Base-by-base conservation (phyloP, 2,329 filamentous ascomycete species). In the Penicillium paneum region DNA sequence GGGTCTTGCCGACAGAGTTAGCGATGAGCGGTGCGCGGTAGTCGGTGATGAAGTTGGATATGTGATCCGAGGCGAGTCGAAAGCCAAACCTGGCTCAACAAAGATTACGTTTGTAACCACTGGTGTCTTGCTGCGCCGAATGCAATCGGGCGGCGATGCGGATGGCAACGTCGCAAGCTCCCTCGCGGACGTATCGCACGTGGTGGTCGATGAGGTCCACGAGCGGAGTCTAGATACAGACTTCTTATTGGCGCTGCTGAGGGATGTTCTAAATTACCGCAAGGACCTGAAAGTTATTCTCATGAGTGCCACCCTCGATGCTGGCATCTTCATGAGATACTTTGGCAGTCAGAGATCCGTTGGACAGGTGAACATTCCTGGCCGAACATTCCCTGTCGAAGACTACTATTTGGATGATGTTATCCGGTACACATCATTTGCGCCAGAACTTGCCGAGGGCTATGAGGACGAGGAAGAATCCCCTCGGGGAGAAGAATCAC, bases 21-120 rank as follows among this genome's bases (percentile, higher is more conserved):
- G 91, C 42, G 92, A 96, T 62, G 94, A 99, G 73, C 84, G 94
- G 57, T 96, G 91, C 71, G 84, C 83, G 8, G 78, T 76, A 32
- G 87, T 97, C 11, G 93, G 94, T 5, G 86, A 90, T 45, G 93
- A 97, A 71, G 86, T 97, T 34, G 93, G 93, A 6, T 97, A 96
- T 69, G 83, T 87, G 7, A 97, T 99, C 64, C 86, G 93, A 57
- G 93, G 93, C 60, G 93, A 97, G 71, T 93, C 88, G 32, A 92
- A 88, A 64, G 81, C 85, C 38, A 88, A 84, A 55, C 76, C 76
- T 15, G 82, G 82, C 5, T 79, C 83, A 41, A 97, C 94, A 0
- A 93, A 88, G 72, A 95, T 97, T 65, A 96, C 90, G 0, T 97
- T 97, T 69, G 90, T 97, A 57, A 99, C 93, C 0, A 97, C 93